Evolutionary conservation across 2,329 filamentous ascomycete genomes (phyloP), one percentile per base, ranked within the genome.

Genomic region (Achaetomium macrosporum): DNA sequence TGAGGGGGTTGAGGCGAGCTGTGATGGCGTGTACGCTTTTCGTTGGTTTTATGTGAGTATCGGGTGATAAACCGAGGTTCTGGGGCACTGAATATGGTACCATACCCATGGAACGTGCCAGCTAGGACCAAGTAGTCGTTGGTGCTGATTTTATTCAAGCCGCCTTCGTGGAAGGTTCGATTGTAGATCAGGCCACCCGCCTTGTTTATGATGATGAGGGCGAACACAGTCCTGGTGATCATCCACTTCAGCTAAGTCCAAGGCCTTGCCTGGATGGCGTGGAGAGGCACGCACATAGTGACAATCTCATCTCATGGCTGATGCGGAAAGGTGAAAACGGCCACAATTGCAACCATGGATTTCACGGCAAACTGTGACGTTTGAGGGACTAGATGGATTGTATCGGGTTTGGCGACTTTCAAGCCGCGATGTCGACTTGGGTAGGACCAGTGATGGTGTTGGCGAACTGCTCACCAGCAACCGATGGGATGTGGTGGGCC

Each of bases 151-250:
- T 92, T 90, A 69, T 88, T 88, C 55, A 99, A 81, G 42, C 81
- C 88, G 56, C 83, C 87, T 41, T 92, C 83, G 64, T 91, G 85
- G 70, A 99, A 97, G 66, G 90, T 88, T 63, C 90, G 89, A 73
- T 97, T 92, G 77, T 95, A 99, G 71, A 99, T 85, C 50, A 99
- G 81, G 64, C 93, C 93, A 56, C 91, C 93, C 59, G 93, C 91
- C 79, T 99, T 99, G 78, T 96, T 97, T 76, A 99, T 96, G 69
- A 99, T 87, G 69, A 97, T 90, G 66, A 99, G 85, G 54, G 91
- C 85, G 71, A 95, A 93, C 69, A 99, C 87, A 61, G 90, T 88
- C 93, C 91, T 97, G 62, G n/a, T 3, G 20, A 8, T 16, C 33
- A 11, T 50, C 17, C 39, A 15, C 17, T 15, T 47, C 15, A 44